Evolutionary conservation across 1,284 basidiomycete genomes (phyloP), one percentile per base, ranked within the genome.

Genomic region (Leccinum solheimii): DNA sequence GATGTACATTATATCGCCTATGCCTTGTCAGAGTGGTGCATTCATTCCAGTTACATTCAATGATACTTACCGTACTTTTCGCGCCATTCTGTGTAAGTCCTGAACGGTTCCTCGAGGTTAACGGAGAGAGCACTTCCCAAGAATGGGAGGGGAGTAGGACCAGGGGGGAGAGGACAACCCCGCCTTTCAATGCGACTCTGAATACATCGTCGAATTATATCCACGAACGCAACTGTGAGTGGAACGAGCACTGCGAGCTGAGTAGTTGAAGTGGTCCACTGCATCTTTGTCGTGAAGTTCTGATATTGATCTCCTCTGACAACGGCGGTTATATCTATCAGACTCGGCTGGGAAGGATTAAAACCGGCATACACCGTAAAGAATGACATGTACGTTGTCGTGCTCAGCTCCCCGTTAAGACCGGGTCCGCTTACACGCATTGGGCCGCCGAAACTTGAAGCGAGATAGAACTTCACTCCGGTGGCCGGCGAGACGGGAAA

Each of bases 1-100:
- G 23, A 58, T 43, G 21, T 69, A 67, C 38, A 72, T 45, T 5
- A 72, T 56, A 49, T 70, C 69, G 16, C 70, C 69, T 72, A 30
- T 3, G 14, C n/a, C 40, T 34, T 3, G 4, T 69, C 8, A 61
- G 50, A 30, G 3, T 23, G 27, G 27, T 27, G 27, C 10, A 32
- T 16, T 1, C 16, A 30, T 56, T 14, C 23, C n/a, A 14, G 30
- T 9, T 45, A 23, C 1, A 9, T 3, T 11, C 3, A 0, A 57
- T 1, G 1, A 6, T 49, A 49, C 45, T 49, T n/a, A 49, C 45
- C 45, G 0, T 49, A 49, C 7, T 23, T 49, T 49, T 49, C 21
- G 45, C 45, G 45, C 50, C 50, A 51, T 30, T 26, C 50, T 30
- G 50, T 51, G 27, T 51, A 51, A 30, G 50, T 51, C 50, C 5